Evolutionary conservation across 768 basidiomycete species (phyloP), one percentile per base, ranked within the genome.

Genomic region (Leccinum ochraceum): DNA sequence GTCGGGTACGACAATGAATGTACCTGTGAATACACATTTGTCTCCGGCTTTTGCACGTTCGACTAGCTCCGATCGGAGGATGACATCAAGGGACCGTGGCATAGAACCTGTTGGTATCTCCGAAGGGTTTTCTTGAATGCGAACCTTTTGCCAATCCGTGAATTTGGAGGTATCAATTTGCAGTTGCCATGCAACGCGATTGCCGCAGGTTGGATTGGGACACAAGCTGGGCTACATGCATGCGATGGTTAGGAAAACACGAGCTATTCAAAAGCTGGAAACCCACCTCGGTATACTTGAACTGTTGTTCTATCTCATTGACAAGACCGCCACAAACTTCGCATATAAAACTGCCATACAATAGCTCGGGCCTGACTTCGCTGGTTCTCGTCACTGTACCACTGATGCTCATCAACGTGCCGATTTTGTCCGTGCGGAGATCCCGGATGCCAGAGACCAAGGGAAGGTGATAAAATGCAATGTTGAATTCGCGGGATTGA

Each of bases 1-100:
- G 76, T 99, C 97, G 4, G 97, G 97, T 1, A 99, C 95, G 56
- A 98, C 96, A 67, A 98, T 95, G 77, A 99, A 98, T 0, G 94
- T 92, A 20, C 97, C 97, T 6, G 94, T 97, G 73, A 99, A 98
- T 54, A 96, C 90, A 72, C 94, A 97, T 75, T 97, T 98, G 76
- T 99, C 97, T 67, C 97, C 97, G 2, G 97, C 97, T 73, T 99
- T 99, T 13, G 96, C 96, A n/a, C 94, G 87, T 74, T 99, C 97
- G 39, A 99, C 97, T 66, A 98, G 85, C 70, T 98, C 97, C 4
- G 89, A 88, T 30, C 97, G 89, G 7, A 98, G 85, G 64, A 98
- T 93, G 48, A 98, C 96, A 72, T 98, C 96, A 59, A 98, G 78
- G 28, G 94, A 96, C 34, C 96, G 88, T 30, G 97, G 97, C 97